Evolutionary conservation across 768 basidiomycete species (phyloP).

Genomic region (Lentinula raphanica): DNA sequence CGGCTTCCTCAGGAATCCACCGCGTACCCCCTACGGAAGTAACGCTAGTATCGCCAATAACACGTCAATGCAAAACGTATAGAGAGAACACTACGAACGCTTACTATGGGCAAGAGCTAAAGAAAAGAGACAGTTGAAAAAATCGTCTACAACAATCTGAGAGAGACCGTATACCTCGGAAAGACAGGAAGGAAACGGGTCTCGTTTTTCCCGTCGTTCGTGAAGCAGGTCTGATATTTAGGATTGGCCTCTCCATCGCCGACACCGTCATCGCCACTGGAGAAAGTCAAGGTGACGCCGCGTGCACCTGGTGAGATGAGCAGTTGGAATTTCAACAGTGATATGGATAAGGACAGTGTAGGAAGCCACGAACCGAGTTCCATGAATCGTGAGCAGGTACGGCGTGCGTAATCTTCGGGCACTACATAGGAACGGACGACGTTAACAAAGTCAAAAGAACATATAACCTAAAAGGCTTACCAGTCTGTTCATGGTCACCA

Average conservation of each 20-base stretch:
- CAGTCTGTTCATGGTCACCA: constrained; percentile 51
- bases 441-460: not conserved
- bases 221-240: constrained; percentile 33
- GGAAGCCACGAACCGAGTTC: constrained; percentile 35
- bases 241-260: constrained; percentile 43
- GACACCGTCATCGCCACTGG: constrained; percentile 53
- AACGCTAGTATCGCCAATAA: constrained; percentile 37
- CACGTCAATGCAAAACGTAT: not conserved
- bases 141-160: not conserved
- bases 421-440: constrained; percentile 21
- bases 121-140: not conserved
- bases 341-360: too few relatives aligned
- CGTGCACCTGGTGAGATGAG: constrained; percentile 38
- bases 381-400: constrained; percentile 43
- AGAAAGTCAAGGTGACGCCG: constrained; percentile 44
- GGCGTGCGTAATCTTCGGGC: constrained; percentile 38
- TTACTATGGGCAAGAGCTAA: constrained; percentile 44
- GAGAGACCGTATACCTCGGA: constrained; percentile 24
- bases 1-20: constrained; percentile 54
- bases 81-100: constrained; percentile 7
- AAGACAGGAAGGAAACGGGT: constrained; percentile 38
- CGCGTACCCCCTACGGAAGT: constrained; percentile 60
- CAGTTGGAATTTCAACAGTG: too few relatives aligned
- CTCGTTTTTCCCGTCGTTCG: constrained; percentile 41
- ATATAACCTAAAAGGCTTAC: constrained; percentile 17